phyloP scores from a whole-genome alignment of 106 monocot species.

The Platanthera guangdongensis region DNA sequence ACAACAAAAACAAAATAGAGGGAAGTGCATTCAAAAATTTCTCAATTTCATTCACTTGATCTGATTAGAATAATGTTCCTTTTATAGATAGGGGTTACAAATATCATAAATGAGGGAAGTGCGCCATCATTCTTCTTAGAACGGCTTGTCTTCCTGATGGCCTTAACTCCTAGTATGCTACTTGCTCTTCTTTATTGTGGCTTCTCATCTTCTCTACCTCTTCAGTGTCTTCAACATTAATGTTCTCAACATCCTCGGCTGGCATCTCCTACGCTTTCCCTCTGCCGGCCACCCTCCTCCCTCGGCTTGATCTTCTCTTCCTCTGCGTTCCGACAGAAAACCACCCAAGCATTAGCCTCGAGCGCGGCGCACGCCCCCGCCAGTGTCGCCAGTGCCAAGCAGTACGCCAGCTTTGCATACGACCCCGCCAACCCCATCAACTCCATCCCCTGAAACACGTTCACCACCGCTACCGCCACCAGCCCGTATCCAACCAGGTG shows the following conservation, averaged over 20 bases:
- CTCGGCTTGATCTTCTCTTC: conserved; percentile 52
- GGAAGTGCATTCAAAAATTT: too few relatives aligned
- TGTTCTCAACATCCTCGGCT: background rate
- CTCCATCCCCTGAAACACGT: conserved; percentile 83
- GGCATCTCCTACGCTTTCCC: background rate
- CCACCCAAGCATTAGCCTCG: conserved; percentile 84
- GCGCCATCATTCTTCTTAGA: too few relatives aligned
- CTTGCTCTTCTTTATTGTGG: too few relatives aligned
- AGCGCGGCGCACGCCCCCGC: conserved; percentile 51
- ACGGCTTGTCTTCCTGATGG: too few relatives aligned
- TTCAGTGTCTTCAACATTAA: too few relatives aligned
- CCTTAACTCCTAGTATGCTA: too few relatives aligned
- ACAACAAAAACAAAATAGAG: too few relatives aligned
- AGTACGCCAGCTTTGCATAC: conserved; percentile 63
- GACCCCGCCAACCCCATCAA: conserved; percentile 53
- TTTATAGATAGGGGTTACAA: too few relatives aligned
- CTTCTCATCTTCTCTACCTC: too few relatives aligned
- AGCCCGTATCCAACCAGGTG: conserved; percentile 78
- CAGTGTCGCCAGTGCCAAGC: conserved; percentile 45
- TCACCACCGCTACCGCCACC: conserved; percentile 69
- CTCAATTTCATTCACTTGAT: too few relatives aligned
- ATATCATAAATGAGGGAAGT: too few relatives aligned
- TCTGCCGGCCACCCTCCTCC: conserved; percentile 8
- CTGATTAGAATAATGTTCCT: too few relatives aligned
- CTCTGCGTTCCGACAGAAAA: conserved; percentile 55